These are phyloP conservation scores for Backusella australiensis DNA, from an alignment of 192 early-diverging fungal species.

Conservation along the genomic window DNA sequence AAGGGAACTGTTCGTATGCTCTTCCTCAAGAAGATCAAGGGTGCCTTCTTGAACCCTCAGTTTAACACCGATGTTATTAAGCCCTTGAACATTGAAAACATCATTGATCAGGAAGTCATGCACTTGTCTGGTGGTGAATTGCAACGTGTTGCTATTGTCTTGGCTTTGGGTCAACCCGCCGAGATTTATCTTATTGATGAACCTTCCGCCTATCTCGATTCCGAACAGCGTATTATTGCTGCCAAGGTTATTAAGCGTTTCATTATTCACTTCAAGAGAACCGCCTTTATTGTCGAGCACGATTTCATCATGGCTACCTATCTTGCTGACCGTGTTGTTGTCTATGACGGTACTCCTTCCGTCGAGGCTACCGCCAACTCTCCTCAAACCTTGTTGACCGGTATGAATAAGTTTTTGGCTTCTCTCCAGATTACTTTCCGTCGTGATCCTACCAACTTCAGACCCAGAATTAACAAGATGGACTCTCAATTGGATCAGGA, in stretches of 20 bases:
- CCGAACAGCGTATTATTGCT: conserved; percentile 98
- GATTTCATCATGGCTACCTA: conserved; percentile 99
- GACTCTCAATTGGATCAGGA: conserved; percentile 95
- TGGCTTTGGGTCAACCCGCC: conserved; percentile 84
- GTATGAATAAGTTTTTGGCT: conserved; percentile 97
- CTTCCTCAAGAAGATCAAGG: conserved; percentile 84
- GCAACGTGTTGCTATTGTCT: conserved; percentile 96
- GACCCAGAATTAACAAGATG: conserved; percentile 96
- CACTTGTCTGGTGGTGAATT: conserved; percentile 97
- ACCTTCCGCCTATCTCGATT: conserved; percentile 97
- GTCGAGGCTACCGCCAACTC: conserved; percentile 75
- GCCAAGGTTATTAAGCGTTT: conserved; percentile 99
- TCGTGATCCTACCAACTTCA: conserved; percentile 95
- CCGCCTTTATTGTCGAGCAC: conserved; percentile 98
- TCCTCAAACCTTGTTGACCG: conserved; percentile 87
- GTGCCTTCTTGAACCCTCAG: conserved; percentile 84
- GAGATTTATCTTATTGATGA: conserved; percentile 99
- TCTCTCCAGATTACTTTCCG: conserved; percentile 95
- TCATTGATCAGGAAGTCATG: conserved; percentile 87
- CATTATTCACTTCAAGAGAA: conserved; percentile 94
- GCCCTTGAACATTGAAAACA: conserved; percentile 88
- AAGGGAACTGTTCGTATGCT: conserved; percentile 89
- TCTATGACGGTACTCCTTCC: conserved; percentile 91
- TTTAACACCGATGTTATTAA: conserved; percentile 97
- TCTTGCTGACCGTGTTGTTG: conserved; percentile 93